A percentile compares a stretch with the other conserved stretches of the same genome.
Evolutionary conservation across 2,329 filamentous ascomycete species (phyloP).

Genomic region (Fusarium papillatum): DNA sequence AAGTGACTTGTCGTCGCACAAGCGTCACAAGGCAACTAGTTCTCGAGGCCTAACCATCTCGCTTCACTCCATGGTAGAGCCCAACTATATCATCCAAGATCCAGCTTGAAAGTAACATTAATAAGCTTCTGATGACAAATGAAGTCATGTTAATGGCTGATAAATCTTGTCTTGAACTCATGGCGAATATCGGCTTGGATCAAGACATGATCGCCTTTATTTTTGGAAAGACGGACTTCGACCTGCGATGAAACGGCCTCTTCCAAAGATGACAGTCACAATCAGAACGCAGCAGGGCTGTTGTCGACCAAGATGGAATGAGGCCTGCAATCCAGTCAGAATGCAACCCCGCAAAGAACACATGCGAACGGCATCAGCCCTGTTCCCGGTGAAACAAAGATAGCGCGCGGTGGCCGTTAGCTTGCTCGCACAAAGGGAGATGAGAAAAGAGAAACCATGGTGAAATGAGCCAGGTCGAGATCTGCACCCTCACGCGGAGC

Average conservation of each 20-base stretch:
- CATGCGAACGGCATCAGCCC: not conserved
- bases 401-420: not conserved
- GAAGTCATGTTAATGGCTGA: not conserved
- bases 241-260: not conserved
- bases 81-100: not conserved
- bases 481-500: slow-evolving; percentile 26
- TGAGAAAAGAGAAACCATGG: slow-evolving; percentile 10
- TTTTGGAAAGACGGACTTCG: not conserved
- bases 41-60: not conserved
- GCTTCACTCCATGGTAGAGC: slow-evolving; percentile 12
- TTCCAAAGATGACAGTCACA: not conserved
- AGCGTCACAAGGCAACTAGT: not conserved
- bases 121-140: slow-evolving; percentile 36
- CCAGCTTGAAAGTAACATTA: slow-evolving; percentile 14
- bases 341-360: slow-evolving; percentile 16
- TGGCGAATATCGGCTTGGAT: not conserved
- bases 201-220: not conserved
- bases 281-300: not conserved
- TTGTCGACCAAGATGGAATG: slow-evolving; percentile 3
- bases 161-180: not conserved
- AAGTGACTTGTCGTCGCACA: not conserved
- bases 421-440: not conserved
- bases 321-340: slow-evolving; percentile 17
- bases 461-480: slow-evolving; percentile 27
- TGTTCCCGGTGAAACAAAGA: not conserved